A percentile compares a stretch with the other conserved stretches of the same genome.
These are phyloP conservation scores for Canavalia gladiata DNA, from an alignment of 306 rosid species.

Conservation along the genomic window DNA sequence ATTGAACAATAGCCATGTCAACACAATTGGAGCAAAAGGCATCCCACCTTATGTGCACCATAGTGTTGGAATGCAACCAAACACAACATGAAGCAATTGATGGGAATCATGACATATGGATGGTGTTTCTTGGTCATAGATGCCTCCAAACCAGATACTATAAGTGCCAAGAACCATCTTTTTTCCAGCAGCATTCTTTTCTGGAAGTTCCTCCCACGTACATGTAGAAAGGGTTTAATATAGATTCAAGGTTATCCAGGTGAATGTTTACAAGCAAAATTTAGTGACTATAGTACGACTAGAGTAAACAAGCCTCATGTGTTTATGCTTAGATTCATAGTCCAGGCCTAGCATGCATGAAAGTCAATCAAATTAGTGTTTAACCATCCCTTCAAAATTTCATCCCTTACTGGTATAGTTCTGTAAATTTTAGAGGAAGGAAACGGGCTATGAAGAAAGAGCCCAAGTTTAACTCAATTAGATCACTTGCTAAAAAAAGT, in stretches of 20 bases:
- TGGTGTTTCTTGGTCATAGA: conserved; percentile 91
- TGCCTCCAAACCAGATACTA: conserved; percentile 95
- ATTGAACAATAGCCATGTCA: conserved; percentile 92
- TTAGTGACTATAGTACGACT: conserved; percentile 86
- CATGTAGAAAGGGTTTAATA: conserved; percentile 71
- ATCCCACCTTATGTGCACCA: conserved; percentile 97
- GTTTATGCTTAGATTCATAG: conserved; percentile 88
- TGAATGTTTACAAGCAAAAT: conserved; percentile 90
- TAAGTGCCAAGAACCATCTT: conserved; percentile 91
- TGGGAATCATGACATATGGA: conserved; percentile 96
- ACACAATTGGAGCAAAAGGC: conserved; percentile 89
- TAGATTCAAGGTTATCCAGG: conserved; percentile 84
- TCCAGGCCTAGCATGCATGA: conserved; percentile 89
- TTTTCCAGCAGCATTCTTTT: conserved; percentile 65
- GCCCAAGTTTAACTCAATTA: conserved; percentile 78
- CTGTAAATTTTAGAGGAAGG: conserved; percentile 87
- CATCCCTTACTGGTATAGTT: conserved; percentile 83
- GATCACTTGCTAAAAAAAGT: conserved; percentile 80
- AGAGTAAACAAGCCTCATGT: conserved; percentile 85
- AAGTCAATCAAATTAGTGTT: conserved; percentile 86
- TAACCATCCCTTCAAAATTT: conserved; percentile 77
- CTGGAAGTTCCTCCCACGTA: conserved; percentile 79
- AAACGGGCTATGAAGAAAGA: conserved; percentile 90
- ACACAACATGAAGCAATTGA: conserved; percentile 92
- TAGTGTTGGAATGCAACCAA: conserved; percentile 98